These are phyloP conservation scores for Boletus rex-veris DNA, from an alignment of 768 basidiomycete species.

Conservation along the genomic window DNA sequence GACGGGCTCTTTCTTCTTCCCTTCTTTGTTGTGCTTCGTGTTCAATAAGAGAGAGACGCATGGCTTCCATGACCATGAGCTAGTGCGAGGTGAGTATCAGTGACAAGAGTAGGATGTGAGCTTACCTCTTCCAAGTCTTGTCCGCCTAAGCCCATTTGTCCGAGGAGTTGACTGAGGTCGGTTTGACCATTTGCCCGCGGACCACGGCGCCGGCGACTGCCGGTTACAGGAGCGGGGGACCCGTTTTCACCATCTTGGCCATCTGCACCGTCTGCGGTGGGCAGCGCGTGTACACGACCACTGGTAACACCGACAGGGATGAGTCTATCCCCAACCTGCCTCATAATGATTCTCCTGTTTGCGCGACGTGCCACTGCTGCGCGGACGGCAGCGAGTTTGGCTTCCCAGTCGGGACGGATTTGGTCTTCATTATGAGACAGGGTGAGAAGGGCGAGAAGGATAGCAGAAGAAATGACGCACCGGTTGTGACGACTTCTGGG, in stretches of 20 bases:
- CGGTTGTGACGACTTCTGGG: conserved; percentile 88
- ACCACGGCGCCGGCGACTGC: conserved; percentile 58
- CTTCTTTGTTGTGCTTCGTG: conserved; percentile 91
- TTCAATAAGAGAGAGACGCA: conserved; percentile 90
- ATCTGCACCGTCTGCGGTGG: conserved; percentile 51
- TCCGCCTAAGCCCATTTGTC: conserved; percentile 67
- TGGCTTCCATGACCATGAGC: conserved; percentile 99
- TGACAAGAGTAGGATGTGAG: conserved; percentile 22
- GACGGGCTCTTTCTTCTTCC: conserved; percentile 66
- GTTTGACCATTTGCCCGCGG: conserved; percentile 47
- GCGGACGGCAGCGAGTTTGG: conserved; percentile 88
- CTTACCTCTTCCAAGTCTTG: conserved; percentile 91
- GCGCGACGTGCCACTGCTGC: conserved; percentile 96
- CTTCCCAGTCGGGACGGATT: conserved; percentile 98
- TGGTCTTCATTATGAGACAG: conserved; percentile 55
- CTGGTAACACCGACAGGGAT: conserved; percentile 97
- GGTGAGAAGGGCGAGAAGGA: conserved; percentile 10
- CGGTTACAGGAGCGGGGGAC: conserved; percentile 33
- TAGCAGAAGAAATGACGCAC: conserved; percentile 40
- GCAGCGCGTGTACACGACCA: conserved; percentile 69
- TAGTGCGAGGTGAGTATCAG: conserved; percentile 32
- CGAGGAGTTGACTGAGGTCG: conserved; percentile 61
- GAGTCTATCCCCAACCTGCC: conserved; percentile 95
- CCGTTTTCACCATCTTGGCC: conserved; percentile 39
- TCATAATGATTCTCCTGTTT: conserved; percentile 95